phyloP scores from a whole-genome alignment of 495 filamentous ascomycete genomes.

The Xylaria bambusicola region DNA sequence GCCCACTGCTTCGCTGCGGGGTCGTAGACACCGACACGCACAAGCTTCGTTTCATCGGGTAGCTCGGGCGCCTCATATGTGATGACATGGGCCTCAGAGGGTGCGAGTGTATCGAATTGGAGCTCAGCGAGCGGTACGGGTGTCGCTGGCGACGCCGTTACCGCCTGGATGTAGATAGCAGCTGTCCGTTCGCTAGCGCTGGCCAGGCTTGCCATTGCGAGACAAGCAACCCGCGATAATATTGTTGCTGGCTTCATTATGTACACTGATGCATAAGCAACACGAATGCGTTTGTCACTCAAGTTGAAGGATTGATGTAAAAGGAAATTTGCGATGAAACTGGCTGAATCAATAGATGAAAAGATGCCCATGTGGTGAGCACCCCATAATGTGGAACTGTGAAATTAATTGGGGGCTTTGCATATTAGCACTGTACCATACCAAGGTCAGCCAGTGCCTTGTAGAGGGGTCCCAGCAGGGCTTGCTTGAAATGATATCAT shows the following conservation, averaged over 20 bases:
- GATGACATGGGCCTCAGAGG: slow-evolving; percentile 36
- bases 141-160: slow-evolving; percentile 28
- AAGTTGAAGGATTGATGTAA: neutral
- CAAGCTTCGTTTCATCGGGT: slow-evolving; percentile 37
- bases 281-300: neutral
- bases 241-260: slow-evolving; percentile 31
- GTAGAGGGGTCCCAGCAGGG: no score
- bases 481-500: no score
- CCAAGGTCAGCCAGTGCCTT: no score
- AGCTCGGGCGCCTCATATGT: slow-evolving; percentile 53
- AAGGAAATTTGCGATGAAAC: no score
- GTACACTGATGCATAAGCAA: neutral
- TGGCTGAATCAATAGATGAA: no score
- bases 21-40: slow-evolving; percentile 55
- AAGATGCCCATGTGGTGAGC: no score
- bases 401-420: no score
- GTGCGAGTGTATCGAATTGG: slow-evolving; percentile 40
- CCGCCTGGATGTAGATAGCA: slow-evolving; percentile 50
- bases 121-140: slow-evolving; percentile 51
- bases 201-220: slow-evolving; percentile 29
- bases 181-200: slow-evolving; percentile 32
- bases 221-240: slow-evolving; percentile 35
- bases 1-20: slow-evolving; percentile 39
- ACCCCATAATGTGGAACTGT: no score
- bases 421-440: no score